These are phyloP conservation scores for Penicillium paxilli DNA, from an alignment of 495 filamentous ascomycete species.

Conservation along the genomic window DNA sequence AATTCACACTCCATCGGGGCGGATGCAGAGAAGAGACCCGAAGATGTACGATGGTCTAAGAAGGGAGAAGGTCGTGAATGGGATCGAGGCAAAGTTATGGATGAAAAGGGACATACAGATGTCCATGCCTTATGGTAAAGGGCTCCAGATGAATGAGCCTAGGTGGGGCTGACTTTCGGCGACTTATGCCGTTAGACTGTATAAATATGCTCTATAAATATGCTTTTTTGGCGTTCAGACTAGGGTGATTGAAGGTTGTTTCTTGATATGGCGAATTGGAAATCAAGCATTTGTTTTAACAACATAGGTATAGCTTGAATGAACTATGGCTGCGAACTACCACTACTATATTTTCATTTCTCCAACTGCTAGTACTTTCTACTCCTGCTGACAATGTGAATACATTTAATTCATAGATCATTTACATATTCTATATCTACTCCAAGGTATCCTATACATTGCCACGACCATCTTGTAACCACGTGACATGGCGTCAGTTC, in stretches of 20 bases:
- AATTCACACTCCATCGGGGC: slow-evolving; percentile 38
- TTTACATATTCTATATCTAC: background rate
- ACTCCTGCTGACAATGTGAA: too few relatives aligned
- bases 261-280: too few relatives aligned
- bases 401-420: too few relatives aligned
- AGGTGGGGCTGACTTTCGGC: background rate
- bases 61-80: slow-evolving; percentile 83
- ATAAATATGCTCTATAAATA: too few relatives aligned
- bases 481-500: background rate
- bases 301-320: too few relatives aligned
- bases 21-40: slow-evolving; percentile 50
- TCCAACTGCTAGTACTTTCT: too few relatives aligned
- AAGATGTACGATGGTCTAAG: slow-evolving; percentile 77
- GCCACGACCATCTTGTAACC: background rate
- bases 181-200: too few relatives aligned
- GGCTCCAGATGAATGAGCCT: background rate
- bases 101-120: slow-evolving; percentile 59
- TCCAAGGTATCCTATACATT: background rate
- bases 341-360: too few relatives aligned
- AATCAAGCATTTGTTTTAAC: too few relatives aligned
- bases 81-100: slow-evolving; percentile 82
- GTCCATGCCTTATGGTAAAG: slow-evolving; percentile 50
- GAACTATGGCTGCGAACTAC: too few relatives aligned
- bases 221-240: too few relatives aligned
- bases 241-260: too few relatives aligned